These are phyloP conservation scores for Aspergillus steynii DNA, from an alignment of 495 filamentous ascomycete genomes.

Conservation along the genomic window DNA sequence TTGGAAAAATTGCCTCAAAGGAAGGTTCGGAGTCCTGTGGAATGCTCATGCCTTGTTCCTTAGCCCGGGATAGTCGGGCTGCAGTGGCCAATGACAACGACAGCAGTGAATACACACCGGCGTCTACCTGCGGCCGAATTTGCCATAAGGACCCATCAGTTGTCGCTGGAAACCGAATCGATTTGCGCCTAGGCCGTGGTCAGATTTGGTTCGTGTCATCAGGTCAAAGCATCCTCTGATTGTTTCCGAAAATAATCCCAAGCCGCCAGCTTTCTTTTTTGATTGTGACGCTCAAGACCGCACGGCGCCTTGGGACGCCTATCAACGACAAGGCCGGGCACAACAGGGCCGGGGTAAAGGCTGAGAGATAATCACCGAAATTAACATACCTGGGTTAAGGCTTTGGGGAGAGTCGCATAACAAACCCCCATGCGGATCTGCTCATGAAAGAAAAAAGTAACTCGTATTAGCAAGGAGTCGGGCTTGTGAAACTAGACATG, in stretches of 20 bases:
- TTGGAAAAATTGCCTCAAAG: background rate
- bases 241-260: background rate
- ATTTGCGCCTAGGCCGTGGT: background rate
- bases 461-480: background rate
- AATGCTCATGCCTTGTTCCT: background rate
- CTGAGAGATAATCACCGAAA: background rate
- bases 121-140: background rate
- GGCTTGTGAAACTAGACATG: too few relatives aligned
- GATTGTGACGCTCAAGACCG: background rate
- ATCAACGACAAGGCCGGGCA: background rate
- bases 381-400: constrained; percentile 1
- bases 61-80: background rate
- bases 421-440: constrained; percentile 8
- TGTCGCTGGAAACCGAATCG: background rate
- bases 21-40: background rate
- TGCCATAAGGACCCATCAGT: background rate
- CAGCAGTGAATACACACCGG: background rate
- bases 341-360: background rate
- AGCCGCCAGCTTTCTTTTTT: background rate
- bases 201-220: background rate
- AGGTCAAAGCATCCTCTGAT: background rate
- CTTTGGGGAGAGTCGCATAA: background rate
- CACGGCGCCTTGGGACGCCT: background rate
- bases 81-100: background rate
- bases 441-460: background rate